Percentiles rank a stretch among this genome's conserved stretches.
Conservation (phyloP, 2,329 filamentous ascomycete genomes). For the Colletotrichum plurivorum region DNA sequence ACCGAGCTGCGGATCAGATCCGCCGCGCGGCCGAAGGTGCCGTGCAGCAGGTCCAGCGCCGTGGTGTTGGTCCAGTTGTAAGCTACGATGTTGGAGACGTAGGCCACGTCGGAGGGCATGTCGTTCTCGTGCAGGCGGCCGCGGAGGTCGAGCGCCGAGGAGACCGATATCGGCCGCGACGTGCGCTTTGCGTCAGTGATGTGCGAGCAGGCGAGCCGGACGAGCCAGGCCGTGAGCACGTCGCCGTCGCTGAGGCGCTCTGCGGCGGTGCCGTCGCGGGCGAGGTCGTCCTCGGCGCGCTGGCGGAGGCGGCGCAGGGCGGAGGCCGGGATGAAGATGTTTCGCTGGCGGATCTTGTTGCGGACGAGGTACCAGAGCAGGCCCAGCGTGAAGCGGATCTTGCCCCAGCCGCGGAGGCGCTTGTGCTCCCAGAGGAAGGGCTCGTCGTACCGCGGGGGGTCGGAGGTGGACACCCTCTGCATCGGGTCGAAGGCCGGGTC, state of each 20-base stretch:
- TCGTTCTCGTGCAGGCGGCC: constrained; percentile 25
- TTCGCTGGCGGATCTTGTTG: constrained; percentile 33
- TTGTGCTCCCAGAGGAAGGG: constrained; percentile 44
- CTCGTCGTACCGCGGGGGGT: constrained; percentile 48
- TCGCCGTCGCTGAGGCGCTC: constrained; percentile 33
- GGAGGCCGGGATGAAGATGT: constrained; percentile 43
- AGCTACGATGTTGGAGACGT: constrained; percentile 30
- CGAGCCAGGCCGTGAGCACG: constrained; percentile 33
- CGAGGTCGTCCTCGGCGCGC: constrained; percentile 9
- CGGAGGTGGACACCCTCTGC: constrained; percentile 39
- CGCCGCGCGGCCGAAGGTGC: constrained; percentile 23
- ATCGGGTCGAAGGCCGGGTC: constrained; percentile 44
- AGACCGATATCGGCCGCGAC: constrained; percentile 10
- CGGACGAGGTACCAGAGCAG: constrained; percentile 33
- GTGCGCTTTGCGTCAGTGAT: neutral
- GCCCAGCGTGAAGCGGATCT: constrained; percentile 17
- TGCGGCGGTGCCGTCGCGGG: neutral
- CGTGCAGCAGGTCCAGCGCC: neutral
- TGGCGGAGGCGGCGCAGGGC: constrained; percentile 11
- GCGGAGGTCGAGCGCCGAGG: constrained; percentile 33
- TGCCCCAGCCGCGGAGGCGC: constrained; percentile 10
- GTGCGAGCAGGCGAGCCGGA: constrained; percentile 27
- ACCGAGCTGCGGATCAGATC: constrained; percentile 15
- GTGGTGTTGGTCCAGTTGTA: constrained; percentile 36
- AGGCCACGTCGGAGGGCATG: constrained; percentile 11